These are phyloP conservation scores for Pseudopyrenochaeta lycopersici DNA, from an alignment of 2,329 filamentous ascomycete species.

Conservation along the genomic window DNA sequence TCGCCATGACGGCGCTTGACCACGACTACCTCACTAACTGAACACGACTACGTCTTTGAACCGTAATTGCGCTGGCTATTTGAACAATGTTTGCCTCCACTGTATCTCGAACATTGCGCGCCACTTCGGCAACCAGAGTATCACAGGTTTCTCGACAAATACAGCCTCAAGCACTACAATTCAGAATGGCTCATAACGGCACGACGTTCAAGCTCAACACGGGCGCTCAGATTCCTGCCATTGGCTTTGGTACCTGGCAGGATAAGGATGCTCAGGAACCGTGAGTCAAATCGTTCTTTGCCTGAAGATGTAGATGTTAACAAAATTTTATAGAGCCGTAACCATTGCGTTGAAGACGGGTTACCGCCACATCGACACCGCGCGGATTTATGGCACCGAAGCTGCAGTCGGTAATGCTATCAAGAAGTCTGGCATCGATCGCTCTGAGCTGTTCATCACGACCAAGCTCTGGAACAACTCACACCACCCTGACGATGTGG, in stretches of 20 bases:
- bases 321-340: conserved; percentile 43
- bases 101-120: conserved; percentile 21
- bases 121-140: conserved; percentile 15
- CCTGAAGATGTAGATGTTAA: conserved; percentile 1
- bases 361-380: conserved; percentile 44
- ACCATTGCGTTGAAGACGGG: conserved; percentile 39
- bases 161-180: conserved; percentile 15
- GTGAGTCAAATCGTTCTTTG: conserved; percentile 5
- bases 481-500: conserved; percentile 74
- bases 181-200: conserved; percentile 45
- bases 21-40: neutral
- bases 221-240: conserved; percentile 77
- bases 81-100: conserved; percentile 26
- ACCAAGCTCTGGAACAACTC: conserved; percentile 93
- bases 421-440: conserved; percentile 41
- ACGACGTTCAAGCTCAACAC: conserved; percentile 66
- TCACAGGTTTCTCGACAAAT: conserved; percentile 27
- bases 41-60: neutral
- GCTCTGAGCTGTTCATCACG: conserved; percentile 57
- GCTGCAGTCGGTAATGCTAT: conserved; percentile 36
- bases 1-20: neutral
- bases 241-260: conserved; percentile 65
- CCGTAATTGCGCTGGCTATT: neutral
- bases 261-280: conserved; percentile 41
- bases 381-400: conserved; percentile 38